Base-by-base conservation (phyloP, 1,139 yeast genomes). In the Kodamaea arcana region DNA sequence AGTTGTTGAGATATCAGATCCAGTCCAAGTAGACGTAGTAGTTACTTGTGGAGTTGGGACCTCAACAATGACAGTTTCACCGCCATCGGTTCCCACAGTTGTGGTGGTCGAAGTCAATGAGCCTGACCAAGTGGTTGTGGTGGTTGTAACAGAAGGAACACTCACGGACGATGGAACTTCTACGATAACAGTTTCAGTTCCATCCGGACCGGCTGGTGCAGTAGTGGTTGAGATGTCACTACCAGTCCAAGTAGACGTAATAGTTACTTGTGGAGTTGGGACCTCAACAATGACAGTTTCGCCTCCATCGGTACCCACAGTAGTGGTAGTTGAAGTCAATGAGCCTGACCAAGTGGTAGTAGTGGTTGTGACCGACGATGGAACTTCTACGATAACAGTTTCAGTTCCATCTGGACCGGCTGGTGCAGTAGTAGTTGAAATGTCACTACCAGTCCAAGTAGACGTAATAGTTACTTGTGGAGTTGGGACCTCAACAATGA, bases 231-330 rank as follows among this genome's bases (percentile, higher is more conserved):
- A 17, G n/a, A 32, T 32, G 14, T n/a, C 18, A 7, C 29, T 10
- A n/a, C 37, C 37, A 14, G 39, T 36, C 41, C 40, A 40, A 5
- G 43, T 34, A 9, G 40, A 18, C 4, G 46, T 34, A 13, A 43
- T 42, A n/a, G 41, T 35, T 16, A 41, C 24, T 0, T 43, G 40
- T 10, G 52, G 47, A 6, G 35, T 36, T 12, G 60, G 53, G 3
- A 26, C 34, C 15, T 32, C 34, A 11, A 45, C 36, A 9, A 41
- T 34, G 4, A 42, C 37, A 4, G 48, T 36, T 8, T 35, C 42
- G 9, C 39, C 32, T 0, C 31, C 44, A 15, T 42, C 45, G 4
- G 36, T 24, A 5, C n/a, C n/a, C n/a, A 28, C 15, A 9, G 36
- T 40, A 7, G 40, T 28, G 15, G 32, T 29, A 8, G 42, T 40